phyloP scores from a whole-genome alignment of 257 asterid genomes.

The Datura wrightii region DNA sequence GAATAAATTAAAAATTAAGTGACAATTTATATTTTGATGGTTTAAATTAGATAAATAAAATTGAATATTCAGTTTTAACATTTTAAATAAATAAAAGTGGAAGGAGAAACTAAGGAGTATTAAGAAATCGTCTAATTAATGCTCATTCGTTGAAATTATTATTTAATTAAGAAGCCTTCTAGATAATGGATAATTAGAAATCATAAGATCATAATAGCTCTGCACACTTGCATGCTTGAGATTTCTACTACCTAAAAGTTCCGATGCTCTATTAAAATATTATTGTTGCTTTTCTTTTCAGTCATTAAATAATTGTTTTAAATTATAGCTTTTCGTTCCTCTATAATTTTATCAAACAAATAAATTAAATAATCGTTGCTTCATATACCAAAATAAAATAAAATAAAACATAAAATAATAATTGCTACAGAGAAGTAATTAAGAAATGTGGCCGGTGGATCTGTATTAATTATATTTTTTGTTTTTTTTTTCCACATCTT shows the following conservation, averaged over 20 bases:
- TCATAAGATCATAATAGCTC: not conserved
- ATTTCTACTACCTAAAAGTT: not conserved
- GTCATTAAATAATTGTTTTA: not conserved
- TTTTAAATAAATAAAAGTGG: too few relatives aligned
- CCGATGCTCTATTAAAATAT: not conserved
- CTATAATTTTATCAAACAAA: not conserved
- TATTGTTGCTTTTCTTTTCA: not conserved
- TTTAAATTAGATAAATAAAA: too few relatives aligned
- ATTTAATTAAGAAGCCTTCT: not conserved
- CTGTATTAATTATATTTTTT: not conserved
- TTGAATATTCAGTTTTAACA: too few relatives aligned
- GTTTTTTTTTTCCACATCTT: not conserved
- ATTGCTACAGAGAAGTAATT: not conserved
- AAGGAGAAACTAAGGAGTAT: too few relatives aligned
- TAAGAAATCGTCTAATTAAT: not conserved
- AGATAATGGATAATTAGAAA: not conserved
- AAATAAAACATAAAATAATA: not conserved
- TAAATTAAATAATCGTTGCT: not conserved
- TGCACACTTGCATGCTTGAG: not conserved
- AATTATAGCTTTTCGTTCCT: not conserved
- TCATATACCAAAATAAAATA: not conserved
- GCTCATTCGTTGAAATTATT: not conserved
- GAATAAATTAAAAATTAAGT: too few relatives aligned
- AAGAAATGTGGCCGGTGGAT: conserved; percentile 26
- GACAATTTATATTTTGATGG: too few relatives aligned